A percentile compares a stretch with the other conserved stretches of the same genome.
Conservation (phyloP, 2,329 filamentous ascomycete genomes). For the Neofusicoccum kwambonambiense region DNA sequence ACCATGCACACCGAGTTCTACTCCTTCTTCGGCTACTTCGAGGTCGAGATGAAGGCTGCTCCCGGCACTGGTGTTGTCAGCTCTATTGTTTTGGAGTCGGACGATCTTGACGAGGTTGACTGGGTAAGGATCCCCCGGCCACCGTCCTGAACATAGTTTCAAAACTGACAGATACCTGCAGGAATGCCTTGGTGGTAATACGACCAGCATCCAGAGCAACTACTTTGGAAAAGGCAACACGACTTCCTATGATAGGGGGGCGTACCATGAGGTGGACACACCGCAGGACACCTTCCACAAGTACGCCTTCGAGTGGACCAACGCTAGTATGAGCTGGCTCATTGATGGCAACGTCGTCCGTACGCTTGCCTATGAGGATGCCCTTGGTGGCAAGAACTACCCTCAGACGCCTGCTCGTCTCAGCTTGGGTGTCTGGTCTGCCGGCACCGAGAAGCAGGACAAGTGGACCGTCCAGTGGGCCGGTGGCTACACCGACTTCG, state of each 20-base stretch:
- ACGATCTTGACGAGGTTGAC: slow-evolving; percentile 23
- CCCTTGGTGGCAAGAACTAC: slow-evolving; percentile 59
- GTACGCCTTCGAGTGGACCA: slow-evolving; percentile 73
- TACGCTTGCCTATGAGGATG: slow-evolving; percentile 59
- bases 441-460: slow-evolving; percentile 47
- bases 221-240: slow-evolving; percentile 74
- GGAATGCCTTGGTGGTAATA: slow-evolving; percentile 54
- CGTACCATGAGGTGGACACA: slow-evolving; percentile 57
- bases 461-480: slow-evolving; percentile 64
- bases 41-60: slow-evolving; percentile 23
- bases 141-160: background rate
- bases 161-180: background rate
- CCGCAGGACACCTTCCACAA: slow-evolving; percentile 62
- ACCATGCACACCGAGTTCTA: slow-evolving; percentile 25
- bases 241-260: slow-evolving; percentile 68
- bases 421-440: slow-evolving; percentile 45
- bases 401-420: slow-evolving; percentile 74
- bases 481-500: slow-evolving; percentile 55
- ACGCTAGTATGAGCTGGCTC: slow-evolving; percentile 64
- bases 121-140: slow-evolving; percentile 17
- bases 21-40: slow-evolving; percentile 23
- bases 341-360: slow-evolving; percentile 68
- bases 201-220: slow-evolving; percentile 62
- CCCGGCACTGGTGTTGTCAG: slow-evolving; percentile 21
- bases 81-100: slow-evolving; percentile 20